Conservation (phyloP, 257 asterid species). For the Schizonepeta tenuifolia region DNA sequence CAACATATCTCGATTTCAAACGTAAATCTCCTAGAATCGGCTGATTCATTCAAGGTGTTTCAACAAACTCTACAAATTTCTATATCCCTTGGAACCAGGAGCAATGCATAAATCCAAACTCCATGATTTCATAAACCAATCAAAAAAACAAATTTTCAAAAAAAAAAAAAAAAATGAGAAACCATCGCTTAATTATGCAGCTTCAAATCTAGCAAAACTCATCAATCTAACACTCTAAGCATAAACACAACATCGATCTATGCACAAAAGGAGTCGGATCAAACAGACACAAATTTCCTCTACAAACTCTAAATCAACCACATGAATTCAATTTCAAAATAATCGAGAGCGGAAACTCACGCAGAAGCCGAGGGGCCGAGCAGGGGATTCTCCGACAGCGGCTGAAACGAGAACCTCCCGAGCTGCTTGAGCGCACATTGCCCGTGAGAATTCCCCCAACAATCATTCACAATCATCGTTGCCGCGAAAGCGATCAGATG, state of each 20-base stretch:
- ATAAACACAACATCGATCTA: neutral
- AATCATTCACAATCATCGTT: conserved; percentile 76
- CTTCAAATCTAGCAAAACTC: neutral
- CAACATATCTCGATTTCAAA: neutral
- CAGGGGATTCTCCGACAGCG: conserved; percentile 76
- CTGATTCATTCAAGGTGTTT: neutral
- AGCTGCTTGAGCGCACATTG: conserved; percentile 62
- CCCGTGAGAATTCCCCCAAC: conserved; percentile 68
- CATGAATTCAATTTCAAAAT: neutral
- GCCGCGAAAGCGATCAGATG: conserved; percentile 63
- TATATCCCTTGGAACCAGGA: neutral
- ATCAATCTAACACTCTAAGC: neutral
- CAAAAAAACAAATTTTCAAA: neutral
- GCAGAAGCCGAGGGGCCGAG: conserved; percentile 95
- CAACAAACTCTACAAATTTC: neutral
- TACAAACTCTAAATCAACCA: neutral
- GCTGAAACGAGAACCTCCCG: conserved; percentile 83
- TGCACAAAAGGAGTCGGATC: neutral
- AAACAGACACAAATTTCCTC: neutral
- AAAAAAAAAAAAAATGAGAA: neutral
- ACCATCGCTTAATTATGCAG: neutral
- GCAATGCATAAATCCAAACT: neutral
- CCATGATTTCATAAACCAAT: neutral
- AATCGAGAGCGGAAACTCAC: conserved; percentile 45
- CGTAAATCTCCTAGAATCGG: too few species aligned